Base-by-base conservation (phyloP, 1,139 yeast genomes). In the Schizosaccharomyces versatilis region DNA sequence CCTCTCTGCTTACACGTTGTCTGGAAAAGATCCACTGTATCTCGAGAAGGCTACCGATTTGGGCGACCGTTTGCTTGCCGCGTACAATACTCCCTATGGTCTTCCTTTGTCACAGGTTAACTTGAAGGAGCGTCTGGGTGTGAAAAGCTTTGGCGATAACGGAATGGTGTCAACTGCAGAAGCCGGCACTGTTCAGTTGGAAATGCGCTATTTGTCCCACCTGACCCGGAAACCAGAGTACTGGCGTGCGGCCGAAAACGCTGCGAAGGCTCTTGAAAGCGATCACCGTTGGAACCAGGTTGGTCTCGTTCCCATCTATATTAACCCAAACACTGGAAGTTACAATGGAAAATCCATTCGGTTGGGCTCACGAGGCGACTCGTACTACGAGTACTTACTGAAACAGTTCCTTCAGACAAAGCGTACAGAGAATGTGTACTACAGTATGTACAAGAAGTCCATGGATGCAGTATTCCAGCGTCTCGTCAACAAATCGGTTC, bases 91-190 rank as follows among this genome's bases (percentile, higher is more conserved):
- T 15, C 36, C 60, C 14, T 55, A 62, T 2, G 65, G 65, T 2
- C 53, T 62, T 8, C 65, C 65, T 7, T 56, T 53, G 39, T 60
- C 65, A n/a, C 54, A 60, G 36, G 63, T 62, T 41, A 62, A 62
- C 42, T 61, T 70, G 51, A 70, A 71, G 55, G 69, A 81, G 0
- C 80, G 84, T 3, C 67, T 71, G 59, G 88, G 88, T 2, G 67
- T 77, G 40, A 72, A 68, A 57, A 76, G 76, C 56, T 86, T 79
- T 63, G 80, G 71, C 14, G 88, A 81, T 62, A 69, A 71, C 53
- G 94, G 84, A 12, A 79, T 83, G 2, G 73, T 88, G 12, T 81
- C 94, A 0, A 84, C 95, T 1, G 94, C 97, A 0, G 96, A 88
- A 65, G 95, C 80, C 8, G 77, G 94, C 0, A 84, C 96, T 1